Base-by-base conservation (phyloP, 2,329 filamentous ascomycete genomes). In the Calonectria henricotiae region DNA sequence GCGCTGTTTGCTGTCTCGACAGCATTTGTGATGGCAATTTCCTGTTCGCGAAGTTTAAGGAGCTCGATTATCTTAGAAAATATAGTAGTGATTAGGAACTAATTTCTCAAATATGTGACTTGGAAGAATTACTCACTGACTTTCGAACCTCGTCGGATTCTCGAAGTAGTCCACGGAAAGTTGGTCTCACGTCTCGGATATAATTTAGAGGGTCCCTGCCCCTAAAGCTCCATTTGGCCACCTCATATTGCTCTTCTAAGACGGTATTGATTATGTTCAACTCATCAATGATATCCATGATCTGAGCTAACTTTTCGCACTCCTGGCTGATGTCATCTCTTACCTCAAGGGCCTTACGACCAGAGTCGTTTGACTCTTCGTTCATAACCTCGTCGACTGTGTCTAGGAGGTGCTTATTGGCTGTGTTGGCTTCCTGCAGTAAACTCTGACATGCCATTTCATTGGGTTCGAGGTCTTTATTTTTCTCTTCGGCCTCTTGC, bases 241-340 rank as follows among this genome's bases (percentile, higher is more conserved):
- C 37, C 15, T 61, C 55, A 15, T 44, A 44, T 17, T 61, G 55
- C n/a, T 61, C 55, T 11, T 61, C 39, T 11, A 61, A 15, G 23
- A 61, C 55, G 1, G 55, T 61, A 23, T 61, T 61, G 25, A 61
- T 44, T 11, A 61, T 61, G 23, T 44, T 61, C 25, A 61, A 61
- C 7, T 61, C 55, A 23, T 61, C 55, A 44, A 61, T 61, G 15
- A 61, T 37, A 6, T 61, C 55, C 39, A 61, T 61, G 25, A 61
- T 61, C 13, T 61, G 39, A 0, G 55, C 55, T 8, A 61, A 15
- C 15, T 61, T 44, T 25, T 44, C 39, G 39, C 23, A 41, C 17
- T 61, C 55, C 20, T 37, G 30, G 55, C 55, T 44, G 11, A 61
- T 61, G 39, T 61, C 55, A n/a, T 61, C 55, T 20, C 39, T 30